Base-by-base conservation (phyloP, 495 filamentous ascomycete species). In the Staphylotrichum tortipilum region DNA sequence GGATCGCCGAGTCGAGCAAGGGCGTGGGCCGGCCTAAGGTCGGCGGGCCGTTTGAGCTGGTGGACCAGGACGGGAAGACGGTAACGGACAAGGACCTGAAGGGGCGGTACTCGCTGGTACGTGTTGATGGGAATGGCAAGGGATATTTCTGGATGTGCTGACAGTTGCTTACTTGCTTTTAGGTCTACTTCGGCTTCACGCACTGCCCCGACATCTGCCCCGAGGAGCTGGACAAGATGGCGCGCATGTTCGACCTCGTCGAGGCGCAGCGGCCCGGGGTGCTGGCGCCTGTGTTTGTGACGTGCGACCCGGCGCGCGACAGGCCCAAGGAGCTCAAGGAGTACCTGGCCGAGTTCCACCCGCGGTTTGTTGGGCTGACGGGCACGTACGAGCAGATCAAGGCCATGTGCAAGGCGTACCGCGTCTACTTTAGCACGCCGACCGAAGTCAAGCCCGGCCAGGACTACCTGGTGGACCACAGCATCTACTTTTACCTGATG, bases 401-500 rank as follows among this genome's bases (percentile, higher is more conserved):
- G 71, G 71, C 83, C 46, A 80, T 89, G 49, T 98, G 92, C 75
- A 95, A 94, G 71, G 83, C 82, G 44, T 97, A 98, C 66, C 78
- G 92, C 19, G 92, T 98, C 30, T 98, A 98, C 71, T 98, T 98
- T 63, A 90, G 85, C 58, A 98, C 92, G 35, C 92, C 92, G 55
- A 71, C 74, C 54, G 74, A 89, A 51, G 86, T 95, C 40, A 82
- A 91, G 73, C 82, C 88, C 2, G 92, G 89, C 8, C 86, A 95
- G 73, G 92, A 98, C 66, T 98, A 98, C 69, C 67, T 98, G 53
- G 92, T 98, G 33, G 92, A 97, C 69, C 92, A 98, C 70, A 95
- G 88, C 62, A 97, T 98, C 54, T 98, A 98, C 74, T 98, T 98
- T 62, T 98, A 98, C 66, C 69, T 98, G 52, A 98, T 98, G 92